Evolutionary conservation across 225 moss, liverwort and hornwort species (phyloP).

Genomic region (Straminergon stramineum): DNA sequence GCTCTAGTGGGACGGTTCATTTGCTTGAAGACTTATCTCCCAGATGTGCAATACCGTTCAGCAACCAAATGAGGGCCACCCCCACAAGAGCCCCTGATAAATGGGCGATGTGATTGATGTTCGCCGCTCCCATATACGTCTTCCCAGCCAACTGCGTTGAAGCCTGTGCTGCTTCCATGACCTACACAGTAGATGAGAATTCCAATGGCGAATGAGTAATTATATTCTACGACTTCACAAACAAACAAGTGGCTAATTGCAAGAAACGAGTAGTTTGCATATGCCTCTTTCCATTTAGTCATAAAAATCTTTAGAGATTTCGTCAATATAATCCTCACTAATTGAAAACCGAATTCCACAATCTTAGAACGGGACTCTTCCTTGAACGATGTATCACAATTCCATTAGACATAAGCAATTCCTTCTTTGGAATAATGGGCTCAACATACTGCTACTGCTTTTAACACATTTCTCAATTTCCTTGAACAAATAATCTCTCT

Average conservation of each 20-base stretch:
- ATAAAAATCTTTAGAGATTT: background rate
- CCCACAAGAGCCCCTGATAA: slow-evolving; percentile 92
- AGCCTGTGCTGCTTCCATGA: slow-evolving; percentile 92
- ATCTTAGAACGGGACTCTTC: background rate
- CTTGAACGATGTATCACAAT: background rate
- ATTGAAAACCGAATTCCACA: background rate
- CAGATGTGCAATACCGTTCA: slow-evolving; percentile 50
- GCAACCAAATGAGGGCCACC: slow-evolving; percentile 78
- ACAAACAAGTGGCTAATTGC: background rate
- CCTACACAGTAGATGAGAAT: slow-evolving; percentile 24
- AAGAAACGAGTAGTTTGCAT: background rate
- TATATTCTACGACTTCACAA: background rate
- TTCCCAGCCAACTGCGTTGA: slow-evolving; percentile 79
- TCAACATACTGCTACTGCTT: background rate
- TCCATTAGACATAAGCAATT: background rate
- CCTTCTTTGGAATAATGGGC: background rate
- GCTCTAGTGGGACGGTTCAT: background rate
- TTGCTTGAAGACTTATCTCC: slow-evolving; percentile 32
- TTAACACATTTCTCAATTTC: background rate
- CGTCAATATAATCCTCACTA: background rate
- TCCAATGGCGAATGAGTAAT: background rate
- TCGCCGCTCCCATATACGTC: slow-evolving; percentile 61
- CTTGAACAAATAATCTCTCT: background rate
- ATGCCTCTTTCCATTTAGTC: background rate
- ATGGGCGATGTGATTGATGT: slow-evolving; percentile 94